phyloP scores from a whole-genome alignment of 352 stramenopile genomes.

The Pythium chondricola region DNA sequence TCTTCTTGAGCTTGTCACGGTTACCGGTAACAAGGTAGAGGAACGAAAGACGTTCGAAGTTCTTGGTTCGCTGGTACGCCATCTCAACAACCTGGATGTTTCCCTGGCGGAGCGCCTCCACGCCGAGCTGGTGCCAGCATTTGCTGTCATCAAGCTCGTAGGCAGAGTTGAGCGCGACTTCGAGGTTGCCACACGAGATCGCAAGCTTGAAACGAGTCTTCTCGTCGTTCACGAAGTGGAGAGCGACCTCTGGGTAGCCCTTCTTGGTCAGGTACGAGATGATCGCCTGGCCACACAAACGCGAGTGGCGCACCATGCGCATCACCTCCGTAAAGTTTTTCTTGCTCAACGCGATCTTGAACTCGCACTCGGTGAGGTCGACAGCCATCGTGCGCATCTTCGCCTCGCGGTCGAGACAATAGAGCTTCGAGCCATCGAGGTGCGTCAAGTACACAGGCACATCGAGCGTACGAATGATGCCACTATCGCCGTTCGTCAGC shows the following conservation, averaged over 20 bases:
- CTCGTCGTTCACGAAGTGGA: slow-evolving; percentile 99
- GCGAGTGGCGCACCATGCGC: slow-evolving; percentile 96
- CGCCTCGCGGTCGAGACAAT: slow-evolving; percentile 96
- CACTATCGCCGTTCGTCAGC: slow-evolving; percentile 91
- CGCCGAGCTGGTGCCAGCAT: slow-evolving; percentile 96
- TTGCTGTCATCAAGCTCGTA: slow-evolving; percentile 94
- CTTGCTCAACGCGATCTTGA: slow-evolving; percentile 95
- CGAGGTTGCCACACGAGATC: slow-evolving; percentile 98
- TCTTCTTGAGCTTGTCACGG: slow-evolving; percentile 98
- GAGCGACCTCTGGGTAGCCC: slow-evolving; percentile 98
- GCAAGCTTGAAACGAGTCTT: slow-evolving; percentile 97
- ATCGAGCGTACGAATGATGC: slow-evolving; percentile 98
- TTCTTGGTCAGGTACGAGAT: slow-evolving; percentile 99
- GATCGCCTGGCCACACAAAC: slow-evolving; percentile 97
- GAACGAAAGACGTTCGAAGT: slow-evolving; percentile 99
- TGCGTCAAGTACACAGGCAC: slow-evolving; percentile 97
- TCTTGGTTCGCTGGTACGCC: slow-evolving; percentile 99
- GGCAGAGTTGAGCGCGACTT: slow-evolving; percentile 96
- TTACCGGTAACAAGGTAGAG: slow-evolving; percentile 99
- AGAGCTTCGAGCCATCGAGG: slow-evolving; percentile 92
- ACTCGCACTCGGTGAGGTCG: slow-evolving; percentile 98
- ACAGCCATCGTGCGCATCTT: slow-evolving; percentile 96
- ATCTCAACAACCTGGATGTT: slow-evolving; percentile 99
- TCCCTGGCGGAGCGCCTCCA: slow-evolving; percentile 96
- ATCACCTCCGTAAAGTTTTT: slow-evolving; percentile 98